Conservation (phyloP, 768 basidiomycete species). For the Arthromyces matolae region DNA sequence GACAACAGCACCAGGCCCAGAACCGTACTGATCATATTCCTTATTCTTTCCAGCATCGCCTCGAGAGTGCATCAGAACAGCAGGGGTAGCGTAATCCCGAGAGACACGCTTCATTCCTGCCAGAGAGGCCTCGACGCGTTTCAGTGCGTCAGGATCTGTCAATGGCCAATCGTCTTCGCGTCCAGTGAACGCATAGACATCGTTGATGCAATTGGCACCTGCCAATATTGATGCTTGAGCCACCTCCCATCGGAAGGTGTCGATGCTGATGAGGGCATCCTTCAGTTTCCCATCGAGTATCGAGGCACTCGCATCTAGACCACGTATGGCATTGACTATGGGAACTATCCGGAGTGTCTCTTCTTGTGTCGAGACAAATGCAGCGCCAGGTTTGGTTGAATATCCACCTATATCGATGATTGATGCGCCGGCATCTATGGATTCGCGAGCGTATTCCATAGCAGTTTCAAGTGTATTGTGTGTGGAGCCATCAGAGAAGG, state of each 20-base stretch:
- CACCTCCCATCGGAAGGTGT: conserved; percentile 85
- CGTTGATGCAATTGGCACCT: conserved; percentile 93
- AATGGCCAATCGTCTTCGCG: conserved; percentile 41
- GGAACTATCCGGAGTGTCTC: conserved; percentile 75
- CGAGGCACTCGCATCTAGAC: background rate
- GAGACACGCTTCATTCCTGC: conserved; percentile 63
- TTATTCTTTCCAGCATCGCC: conserved; percentile 79
- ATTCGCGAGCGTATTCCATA: conserved; percentile 44
- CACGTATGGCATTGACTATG: conserved; percentile 51
- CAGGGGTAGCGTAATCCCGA: conserved; percentile 64
- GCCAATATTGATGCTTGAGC: conserved; percentile 70
- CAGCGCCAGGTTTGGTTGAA: conserved; percentile 83
- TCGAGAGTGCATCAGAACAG: conserved; percentile 92
- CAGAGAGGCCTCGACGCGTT: conserved; percentile 37
- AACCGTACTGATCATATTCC: conserved; percentile 47
- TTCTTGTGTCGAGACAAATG: conserved; percentile 59
- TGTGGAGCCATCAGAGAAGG: conserved; percentile 84
- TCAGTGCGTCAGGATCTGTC: conserved; percentile 26
- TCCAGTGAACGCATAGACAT: conserved; percentile 81
- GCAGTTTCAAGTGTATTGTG: conserved; percentile 53
- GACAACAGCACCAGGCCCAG: conserved; percentile 45
- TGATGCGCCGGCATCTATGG: conserved; percentile 56
- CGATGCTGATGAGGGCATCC: conserved; percentile 66
- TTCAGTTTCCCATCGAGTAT: conserved; percentile 5
- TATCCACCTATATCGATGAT: conserved; percentile 94